Conservation (phyloP, 768 basidiomycete species). For the Epithele typhae region DNA sequence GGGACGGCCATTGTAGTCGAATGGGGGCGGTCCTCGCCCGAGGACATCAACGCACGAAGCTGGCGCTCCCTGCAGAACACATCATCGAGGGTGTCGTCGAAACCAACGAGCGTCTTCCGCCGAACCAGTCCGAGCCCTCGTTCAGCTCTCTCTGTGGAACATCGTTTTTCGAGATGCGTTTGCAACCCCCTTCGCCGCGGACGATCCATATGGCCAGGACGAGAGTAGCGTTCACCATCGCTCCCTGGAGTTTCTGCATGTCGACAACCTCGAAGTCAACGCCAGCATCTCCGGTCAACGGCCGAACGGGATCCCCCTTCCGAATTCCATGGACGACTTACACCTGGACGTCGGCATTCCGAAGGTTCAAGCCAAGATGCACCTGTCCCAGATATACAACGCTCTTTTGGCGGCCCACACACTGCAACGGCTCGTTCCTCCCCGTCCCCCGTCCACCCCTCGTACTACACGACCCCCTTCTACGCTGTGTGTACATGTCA, state of each 20-base stretch:
- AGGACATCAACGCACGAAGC: constrained; percentile 44
- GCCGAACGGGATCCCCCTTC: constrained; percentile 5
- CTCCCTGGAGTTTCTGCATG: constrained; percentile 41
- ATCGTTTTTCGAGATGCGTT: constrained; percentile 56
- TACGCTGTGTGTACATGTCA: constrained; percentile 16
- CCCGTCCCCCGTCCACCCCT: constrained; percentile 2
- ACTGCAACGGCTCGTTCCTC: constrained; percentile 36
- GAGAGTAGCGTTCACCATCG: constrained; percentile 27
- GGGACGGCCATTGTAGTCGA: constrained; percentile 14
- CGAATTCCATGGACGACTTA: constrained; percentile 34
- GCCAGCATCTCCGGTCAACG: constrained; percentile 22
- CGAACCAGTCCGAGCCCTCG: constrained; percentile 36
- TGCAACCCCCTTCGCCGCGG: constrained; percentile 62
- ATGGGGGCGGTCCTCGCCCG: constrained; percentile 31
- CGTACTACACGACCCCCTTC: constrained; percentile 18
- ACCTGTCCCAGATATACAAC: constrained; percentile 68
- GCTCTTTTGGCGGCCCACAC: constrained; percentile 57
- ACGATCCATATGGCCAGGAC: constrained; percentile 46
- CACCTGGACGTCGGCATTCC: constrained; percentile 48
- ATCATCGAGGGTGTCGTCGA: constrained; percentile 41
- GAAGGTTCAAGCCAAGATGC: constrained; percentile 46
- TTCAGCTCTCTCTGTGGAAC: constrained; percentile 43
- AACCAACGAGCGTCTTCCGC: constrained; percentile 26
- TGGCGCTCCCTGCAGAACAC: constrained; percentile 51
- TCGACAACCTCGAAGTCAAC: constrained; percentile 32